Conservation (phyloP, 805 yeast species). For the Cyberlindnera maritima region DNA sequence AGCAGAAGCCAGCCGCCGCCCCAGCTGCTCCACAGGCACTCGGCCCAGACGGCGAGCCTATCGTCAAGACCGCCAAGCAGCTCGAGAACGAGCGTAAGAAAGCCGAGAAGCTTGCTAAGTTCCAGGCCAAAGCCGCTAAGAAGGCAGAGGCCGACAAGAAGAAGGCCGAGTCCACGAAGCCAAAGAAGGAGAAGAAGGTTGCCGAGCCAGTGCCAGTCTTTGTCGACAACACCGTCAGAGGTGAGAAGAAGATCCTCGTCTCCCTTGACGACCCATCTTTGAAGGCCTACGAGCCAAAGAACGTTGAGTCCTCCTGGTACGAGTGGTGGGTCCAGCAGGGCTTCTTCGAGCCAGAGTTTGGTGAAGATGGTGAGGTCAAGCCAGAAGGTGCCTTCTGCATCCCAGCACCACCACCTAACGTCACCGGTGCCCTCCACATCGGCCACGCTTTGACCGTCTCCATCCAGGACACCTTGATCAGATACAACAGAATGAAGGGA, state of each 20-base stretch:
- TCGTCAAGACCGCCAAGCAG: conserved; percentile 72
- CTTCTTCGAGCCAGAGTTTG: conserved; percentile 82
- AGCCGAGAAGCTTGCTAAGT: conserved; percentile 85
- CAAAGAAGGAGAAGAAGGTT: conserved; percentile 68
- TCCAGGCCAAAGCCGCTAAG: conserved; percentile 79
- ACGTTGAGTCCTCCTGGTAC: conserved; percentile 97
- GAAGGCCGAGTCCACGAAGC: conserved; percentile 40
- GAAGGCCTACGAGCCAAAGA: conserved; percentile 89
- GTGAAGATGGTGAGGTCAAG: conserved; percentile 67
- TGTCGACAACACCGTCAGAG: conserved; percentile 78
- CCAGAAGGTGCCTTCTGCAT: conserved; percentile 85
- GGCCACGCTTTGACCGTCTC: conserved; percentile 97
- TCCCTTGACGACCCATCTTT: conserved; percentile 88
- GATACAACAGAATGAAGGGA: conserved; percentile 97
- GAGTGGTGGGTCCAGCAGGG: conserved; percentile 94
- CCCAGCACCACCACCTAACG: conserved; percentile 99
- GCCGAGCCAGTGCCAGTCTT: conserved; percentile 80
- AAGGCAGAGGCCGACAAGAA: conserved; percentile 50
- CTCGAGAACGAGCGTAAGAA: conserved; percentile 83
- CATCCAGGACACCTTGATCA: conserved; percentile 88
- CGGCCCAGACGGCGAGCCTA: conserved; percentile 32
- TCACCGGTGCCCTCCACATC: conserved; percentile 97
- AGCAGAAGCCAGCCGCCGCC: conserved; percentile 11
- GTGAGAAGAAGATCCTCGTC: conserved; percentile 88
- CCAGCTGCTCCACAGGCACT: conserved; percentile 5